phyloP scores from a whole-genome alignment of 495 filamentous ascomycete genomes.

The Durotheca rogersii region DNA sequence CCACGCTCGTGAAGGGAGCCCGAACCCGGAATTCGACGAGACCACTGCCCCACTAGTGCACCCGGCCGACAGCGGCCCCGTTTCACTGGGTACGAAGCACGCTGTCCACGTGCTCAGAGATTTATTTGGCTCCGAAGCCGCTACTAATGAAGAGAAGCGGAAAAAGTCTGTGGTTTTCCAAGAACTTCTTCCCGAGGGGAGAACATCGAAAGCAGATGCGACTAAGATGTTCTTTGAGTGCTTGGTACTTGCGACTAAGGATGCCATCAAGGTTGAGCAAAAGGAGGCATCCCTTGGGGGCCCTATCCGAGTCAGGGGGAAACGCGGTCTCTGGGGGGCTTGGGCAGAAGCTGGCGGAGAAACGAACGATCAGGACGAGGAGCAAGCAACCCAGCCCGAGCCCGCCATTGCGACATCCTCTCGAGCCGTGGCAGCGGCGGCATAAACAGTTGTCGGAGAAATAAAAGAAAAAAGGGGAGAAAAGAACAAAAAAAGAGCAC shows the following conservation, averaged over 20 bases:
- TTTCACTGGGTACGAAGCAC: constrained; percentile 87
- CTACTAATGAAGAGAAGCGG: constrained; percentile 60
- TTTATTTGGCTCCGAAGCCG: constrained; percentile 69
- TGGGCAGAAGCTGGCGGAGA: constrained; percentile 85
- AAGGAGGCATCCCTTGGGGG: constrained; percentile 68
- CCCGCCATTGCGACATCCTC: constrained; percentile 38
- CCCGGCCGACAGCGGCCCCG: constrained; percentile 75
- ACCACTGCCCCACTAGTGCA: constrained; percentile 71
- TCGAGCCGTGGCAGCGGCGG: constrained; percentile 36
- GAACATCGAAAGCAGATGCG: constrained; percentile 79
- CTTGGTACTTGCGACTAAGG: constrained; percentile 92
- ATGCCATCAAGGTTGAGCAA: constrained; percentile 97
- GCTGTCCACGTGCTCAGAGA: constrained; percentile 94
- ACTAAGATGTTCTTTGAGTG: constrained; percentile 99
- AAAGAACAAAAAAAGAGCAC: no score
- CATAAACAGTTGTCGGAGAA: constrained; percentile 18
- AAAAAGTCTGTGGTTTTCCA: constrained; percentile 87
- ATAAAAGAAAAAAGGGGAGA: no score
- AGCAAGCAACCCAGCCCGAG: constrained; percentile 35
- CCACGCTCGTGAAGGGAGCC: constrained; percentile 42
- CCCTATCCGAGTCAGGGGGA: constrained; percentile 76
- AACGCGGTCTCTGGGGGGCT: constrained; percentile 88
- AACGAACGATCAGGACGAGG: constrained; percentile 44
- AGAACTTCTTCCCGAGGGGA: constrained; percentile 78
- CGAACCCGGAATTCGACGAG: constrained; percentile 66